Percentiles rank a stretch among this genome's conserved stretches.
Conservation (phyloP, 768 basidiomycete genomes). For the Hericium erinaceus region DNA sequence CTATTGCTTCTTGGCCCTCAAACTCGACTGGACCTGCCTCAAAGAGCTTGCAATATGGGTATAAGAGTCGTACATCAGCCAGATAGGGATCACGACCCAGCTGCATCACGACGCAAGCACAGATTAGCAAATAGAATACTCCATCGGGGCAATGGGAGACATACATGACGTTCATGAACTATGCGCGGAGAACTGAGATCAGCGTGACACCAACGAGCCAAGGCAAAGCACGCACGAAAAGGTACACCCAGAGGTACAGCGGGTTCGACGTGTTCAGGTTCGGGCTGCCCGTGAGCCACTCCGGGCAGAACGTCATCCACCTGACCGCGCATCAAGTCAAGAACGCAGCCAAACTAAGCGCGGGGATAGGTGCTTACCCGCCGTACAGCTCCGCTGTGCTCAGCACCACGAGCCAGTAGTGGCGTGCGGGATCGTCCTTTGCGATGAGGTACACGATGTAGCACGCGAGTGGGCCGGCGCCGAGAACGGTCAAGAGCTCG, state of each 20-base stretch:
- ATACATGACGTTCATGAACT: constrained; percentile 81
- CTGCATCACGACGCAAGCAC: constrained; percentile 25
- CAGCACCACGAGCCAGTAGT: constrained; percentile 75
- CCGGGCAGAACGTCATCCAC: constrained; percentile 87
- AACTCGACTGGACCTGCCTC: constrained; percentile 21
- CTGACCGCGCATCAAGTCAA: constrained; percentile 1
- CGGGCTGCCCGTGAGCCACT: constrained; percentile 72
- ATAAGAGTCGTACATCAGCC: constrained; percentile 75
- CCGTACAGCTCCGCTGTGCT: constrained; percentile 74
- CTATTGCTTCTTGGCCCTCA: background rate
- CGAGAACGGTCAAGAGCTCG: constrained; percentile 76
- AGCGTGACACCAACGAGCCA: constrained; percentile 24
- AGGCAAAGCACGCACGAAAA: constrained; percentile 49
- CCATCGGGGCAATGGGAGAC: constrained; percentile 16
- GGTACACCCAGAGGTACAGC: constrained; percentile 73
- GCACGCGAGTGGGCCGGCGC: constrained; percentile 65
- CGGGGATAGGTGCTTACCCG: constrained; percentile 34
- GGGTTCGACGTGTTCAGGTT: constrained; percentile 63
- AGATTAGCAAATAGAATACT: background rate
- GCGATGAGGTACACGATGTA: constrained; percentile 62
- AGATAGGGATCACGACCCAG: constrained; percentile 72
- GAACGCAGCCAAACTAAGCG: background rate
- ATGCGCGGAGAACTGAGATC: background rate
- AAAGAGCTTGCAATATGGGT: constrained; percentile 54
- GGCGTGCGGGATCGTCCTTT: constrained; percentile 52